Evolutionary conservation across 2,329 filamentous ascomycete genomes (phyloP).

Genomic region (Dactylellina drechsleri): DNA sequence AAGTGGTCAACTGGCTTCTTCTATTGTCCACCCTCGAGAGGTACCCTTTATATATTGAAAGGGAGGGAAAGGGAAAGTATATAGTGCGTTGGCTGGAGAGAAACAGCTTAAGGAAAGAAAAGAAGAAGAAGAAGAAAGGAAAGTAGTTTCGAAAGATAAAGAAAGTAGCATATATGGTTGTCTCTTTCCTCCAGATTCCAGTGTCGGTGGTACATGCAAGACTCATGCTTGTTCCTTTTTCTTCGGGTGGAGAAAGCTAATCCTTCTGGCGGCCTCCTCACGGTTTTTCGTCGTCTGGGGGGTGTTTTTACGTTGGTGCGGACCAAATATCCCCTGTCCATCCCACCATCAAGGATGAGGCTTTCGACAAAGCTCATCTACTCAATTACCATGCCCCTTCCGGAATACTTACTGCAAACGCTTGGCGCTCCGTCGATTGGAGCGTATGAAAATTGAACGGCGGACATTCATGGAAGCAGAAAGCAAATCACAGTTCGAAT

Average conservation of each 20-base stretch:
- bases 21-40: constrained; percentile 50
- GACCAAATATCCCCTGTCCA: constrained; percentile 22
- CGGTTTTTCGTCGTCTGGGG: constrained; percentile 6
- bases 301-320: constrained; percentile 23
- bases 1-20: constrained; percentile 41
- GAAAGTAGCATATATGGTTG: constrained; percentile 47
- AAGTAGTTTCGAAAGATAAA: constrained; percentile 40
- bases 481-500: constrained; percentile 39
- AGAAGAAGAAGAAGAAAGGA: constrained; percentile 46
- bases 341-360: constrained; percentile 24
- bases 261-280: constrained; percentile 24
- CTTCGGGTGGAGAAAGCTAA: constrained; percentile 43
- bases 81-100: constrained; percentile 54
- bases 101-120: constrained; percentile 55
- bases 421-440: constrained; percentile 33
- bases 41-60: constrained; percentile 54
- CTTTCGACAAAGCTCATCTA: constrained; percentile 17
- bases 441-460: constrained; percentile 17
- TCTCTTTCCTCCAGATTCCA: constrained; percentile 23
- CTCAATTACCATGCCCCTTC: constrained; percentile 38
- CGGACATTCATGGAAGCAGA: constrained; percentile 6
- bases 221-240: constrained; percentile 50
- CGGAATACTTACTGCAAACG: constrained; percentile 37
- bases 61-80: constrained; percentile 51
- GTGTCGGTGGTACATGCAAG: constrained; percentile 44